Evolutionary conservation across 768 basidiomycete species (phyloP).

Genomic region (Kockovaella imperatae): DNA sequence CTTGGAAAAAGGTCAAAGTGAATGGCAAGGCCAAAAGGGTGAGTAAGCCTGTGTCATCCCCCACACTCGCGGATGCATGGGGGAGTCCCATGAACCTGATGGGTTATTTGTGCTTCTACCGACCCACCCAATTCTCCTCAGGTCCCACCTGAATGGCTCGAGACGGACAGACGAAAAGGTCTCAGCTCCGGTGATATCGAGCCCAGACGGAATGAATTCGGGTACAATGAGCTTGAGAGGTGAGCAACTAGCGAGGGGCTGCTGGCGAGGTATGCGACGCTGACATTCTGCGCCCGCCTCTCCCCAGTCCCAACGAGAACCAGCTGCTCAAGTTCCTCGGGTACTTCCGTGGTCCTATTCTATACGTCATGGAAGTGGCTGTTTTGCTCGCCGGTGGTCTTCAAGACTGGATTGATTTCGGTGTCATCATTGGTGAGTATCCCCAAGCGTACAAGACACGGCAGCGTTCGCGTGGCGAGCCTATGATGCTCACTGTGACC

Average conservation of each 20-base stretch:
- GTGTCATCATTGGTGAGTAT: constrained; percentile 51
- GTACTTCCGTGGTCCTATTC: constrained; percentile 50
- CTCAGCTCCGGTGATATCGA: constrained; percentile 44
- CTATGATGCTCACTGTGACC: not conserved
- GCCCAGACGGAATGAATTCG: constrained; percentile 43
- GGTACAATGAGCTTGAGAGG: constrained; percentile 50
- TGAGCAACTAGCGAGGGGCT: too few species aligned
- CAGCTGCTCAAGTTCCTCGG: constrained; percentile 49
- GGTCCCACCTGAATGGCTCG: constrained; percentile 48
- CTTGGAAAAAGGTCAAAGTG: constrained; percentile 48
- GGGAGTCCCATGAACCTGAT: not conserved
- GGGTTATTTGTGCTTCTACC: not conserved
- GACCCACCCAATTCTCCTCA: constrained; percentile 3
- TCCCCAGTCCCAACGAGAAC: constrained; percentile 46
- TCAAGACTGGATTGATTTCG: constrained; percentile 51
- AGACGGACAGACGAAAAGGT: constrained; percentile 47
- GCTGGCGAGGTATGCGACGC: too few species aligned
- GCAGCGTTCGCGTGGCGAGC: not conserved
- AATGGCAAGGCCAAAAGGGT: constrained; percentile 41
- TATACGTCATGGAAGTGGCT: constrained; percentile 51
- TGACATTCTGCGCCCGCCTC: not conserved
- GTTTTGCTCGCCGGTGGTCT: constrained; percentile 50
- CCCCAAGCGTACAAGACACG: constrained; percentile 8
- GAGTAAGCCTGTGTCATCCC: not conserved
- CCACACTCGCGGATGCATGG: not conserved